Percentiles rank a stretch among this genome's conserved stretches.
Conservation (phyloP, 768 basidiomycete genomes). For the Mycena albidolilacea region DNA sequence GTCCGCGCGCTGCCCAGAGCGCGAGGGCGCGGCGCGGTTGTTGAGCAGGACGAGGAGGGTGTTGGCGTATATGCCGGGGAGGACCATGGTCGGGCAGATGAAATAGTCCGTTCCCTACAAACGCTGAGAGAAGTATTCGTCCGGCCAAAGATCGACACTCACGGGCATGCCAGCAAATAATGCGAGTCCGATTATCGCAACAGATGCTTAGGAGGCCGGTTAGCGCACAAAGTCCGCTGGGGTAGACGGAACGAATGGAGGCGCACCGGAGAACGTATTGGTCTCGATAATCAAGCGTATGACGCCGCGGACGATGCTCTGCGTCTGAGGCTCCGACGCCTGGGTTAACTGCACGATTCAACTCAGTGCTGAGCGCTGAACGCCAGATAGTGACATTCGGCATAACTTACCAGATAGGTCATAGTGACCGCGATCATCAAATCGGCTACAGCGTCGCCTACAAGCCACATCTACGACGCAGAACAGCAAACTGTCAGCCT, state of each 20-base stretch:
- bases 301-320: constrained; percentile 37
- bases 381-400: not conserved
- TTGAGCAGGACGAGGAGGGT: constrained; percentile 46
- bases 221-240: too few relatives aligned
- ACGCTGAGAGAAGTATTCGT: not conserved
- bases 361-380: not conserved
- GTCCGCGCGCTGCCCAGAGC: not conserved
- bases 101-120: constrained; percentile 27
- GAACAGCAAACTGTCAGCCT: not conserved
- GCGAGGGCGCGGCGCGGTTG: constrained; percentile 40
- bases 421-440: constrained; percentile 43
- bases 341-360: constrained; percentile 1
- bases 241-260: not conserved
- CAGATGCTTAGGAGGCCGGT: constrained; percentile 10
- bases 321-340: constrained; percentile 23
- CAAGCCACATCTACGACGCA: constrained; percentile 42
- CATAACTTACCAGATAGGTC: constrained; percentile 36
- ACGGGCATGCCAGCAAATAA: constrained; percentile 29
- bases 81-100: constrained; percentile 37
- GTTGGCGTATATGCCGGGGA: constrained; percentile 44
- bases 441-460: constrained; percentile 43
- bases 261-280: constrained; percentile 37
- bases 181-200: constrained; percentile 37
- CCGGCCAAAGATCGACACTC: not conserved
- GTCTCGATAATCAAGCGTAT: constrained; percentile 46